These are phyloP conservation scores for Parietaria judaica DNA, from an alignment of 306 rosid species.

Conservation along the genomic window DNA sequence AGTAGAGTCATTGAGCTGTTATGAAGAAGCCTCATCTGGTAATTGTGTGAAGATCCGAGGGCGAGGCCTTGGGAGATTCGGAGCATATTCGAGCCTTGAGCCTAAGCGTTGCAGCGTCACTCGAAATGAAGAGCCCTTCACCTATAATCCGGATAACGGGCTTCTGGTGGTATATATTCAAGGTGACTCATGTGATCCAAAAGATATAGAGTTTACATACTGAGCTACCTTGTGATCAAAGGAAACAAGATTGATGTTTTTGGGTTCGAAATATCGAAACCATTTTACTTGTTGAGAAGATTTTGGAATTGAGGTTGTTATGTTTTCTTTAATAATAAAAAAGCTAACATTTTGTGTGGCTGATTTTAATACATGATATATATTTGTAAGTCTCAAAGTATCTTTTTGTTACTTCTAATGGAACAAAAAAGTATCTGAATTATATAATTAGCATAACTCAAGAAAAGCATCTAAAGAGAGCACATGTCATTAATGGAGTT, in stretches of 20 bases:
- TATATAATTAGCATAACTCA: too few species aligned
- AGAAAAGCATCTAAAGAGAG: too few species aligned
- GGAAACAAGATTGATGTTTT: neutral
- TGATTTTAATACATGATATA: too few species aligned
- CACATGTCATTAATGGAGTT: too few species aligned
- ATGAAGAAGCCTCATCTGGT: conserved; percentile 16
- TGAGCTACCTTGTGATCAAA: conserved; percentile 7
- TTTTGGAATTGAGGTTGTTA: too few species aligned
- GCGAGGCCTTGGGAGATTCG: conserved; percentile 51
- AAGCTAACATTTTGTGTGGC: too few species aligned
- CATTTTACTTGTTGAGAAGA: too few species aligned
- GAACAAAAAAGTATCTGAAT: too few species aligned
- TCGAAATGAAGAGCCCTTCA: conserved; percentile 43
- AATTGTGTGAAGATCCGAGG: conserved; percentile 32
- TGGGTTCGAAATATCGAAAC: too few species aligned
- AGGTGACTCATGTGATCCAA: conserved; percentile 28
- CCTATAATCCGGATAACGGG: conserved; percentile 38
- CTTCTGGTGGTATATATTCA: conserved; percentile 35
- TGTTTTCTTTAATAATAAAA: too few species aligned
- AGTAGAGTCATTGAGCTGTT: conserved; percentile 36
- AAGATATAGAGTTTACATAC: conserved; percentile 40
- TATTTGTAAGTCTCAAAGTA: too few species aligned
- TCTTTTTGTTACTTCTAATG: too few species aligned
- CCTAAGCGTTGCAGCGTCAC: conserved; percentile 46
- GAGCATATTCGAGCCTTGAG: conserved; percentile 48